Evolutionary conservation across 192 early-diverging fungal species (phyloP).

Genomic region (Dissophora ornata): DNA sequence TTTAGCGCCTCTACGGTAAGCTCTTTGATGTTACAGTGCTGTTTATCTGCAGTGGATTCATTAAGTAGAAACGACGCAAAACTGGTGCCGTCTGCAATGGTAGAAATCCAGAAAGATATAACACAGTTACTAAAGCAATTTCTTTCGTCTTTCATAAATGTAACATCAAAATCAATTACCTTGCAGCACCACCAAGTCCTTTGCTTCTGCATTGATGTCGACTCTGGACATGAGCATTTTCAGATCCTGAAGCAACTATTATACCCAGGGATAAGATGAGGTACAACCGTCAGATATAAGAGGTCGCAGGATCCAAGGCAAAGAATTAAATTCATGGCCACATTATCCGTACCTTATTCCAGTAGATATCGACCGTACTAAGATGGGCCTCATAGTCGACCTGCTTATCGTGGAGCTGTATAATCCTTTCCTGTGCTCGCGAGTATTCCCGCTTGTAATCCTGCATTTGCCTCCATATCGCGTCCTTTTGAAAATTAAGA

Average conservation of each 20-base stretch:
- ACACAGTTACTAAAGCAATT: no score
- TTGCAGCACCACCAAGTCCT: constrained; percentile 28
- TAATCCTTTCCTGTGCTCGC: constrained; percentile 56
- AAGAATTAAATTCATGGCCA: no score
- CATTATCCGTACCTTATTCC: constrained; percentile 59
- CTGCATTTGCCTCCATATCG: constrained; percentile 77
- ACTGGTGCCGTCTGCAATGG: constrained; percentile 16
- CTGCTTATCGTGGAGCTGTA: constrained; percentile 61
- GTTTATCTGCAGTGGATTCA: constrained; percentile 4
- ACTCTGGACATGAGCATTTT: constrained; percentile 41
- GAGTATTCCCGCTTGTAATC: constrained; percentile 71
- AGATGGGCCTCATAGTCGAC: constrained; percentile 61
- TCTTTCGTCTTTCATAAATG: no score
- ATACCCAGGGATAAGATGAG: not conserved
- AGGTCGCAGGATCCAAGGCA: no score
- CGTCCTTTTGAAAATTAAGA: constrained; percentile 70
- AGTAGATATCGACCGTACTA: constrained; percentile 60
- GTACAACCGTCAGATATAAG: not conserved
- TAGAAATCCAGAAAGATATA: no score
- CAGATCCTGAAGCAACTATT: constrained; percentile 38
- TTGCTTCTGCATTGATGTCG: constrained; percentile 25
- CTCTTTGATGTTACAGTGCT: constrained; percentile 15
- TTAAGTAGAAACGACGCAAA: constrained; percentile 38
- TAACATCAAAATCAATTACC: constrained; percentile 29
- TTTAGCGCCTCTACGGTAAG: constrained; percentile 20